phyloP scores from a whole-genome alignment of 148 eudicot genomes.

The Cornus kousa region DNA sequence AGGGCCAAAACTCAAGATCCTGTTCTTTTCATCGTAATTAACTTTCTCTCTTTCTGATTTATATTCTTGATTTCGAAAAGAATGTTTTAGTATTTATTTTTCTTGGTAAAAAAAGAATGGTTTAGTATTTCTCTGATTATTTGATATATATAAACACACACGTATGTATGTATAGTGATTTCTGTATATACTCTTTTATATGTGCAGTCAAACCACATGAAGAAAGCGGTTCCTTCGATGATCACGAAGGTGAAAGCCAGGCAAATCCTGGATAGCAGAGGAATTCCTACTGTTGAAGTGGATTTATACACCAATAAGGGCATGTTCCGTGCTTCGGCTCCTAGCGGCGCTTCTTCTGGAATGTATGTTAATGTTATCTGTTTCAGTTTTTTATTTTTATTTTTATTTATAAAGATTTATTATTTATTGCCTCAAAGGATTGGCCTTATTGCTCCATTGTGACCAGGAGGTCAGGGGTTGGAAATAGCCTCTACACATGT shows the following conservation, averaged over 20 bases:
- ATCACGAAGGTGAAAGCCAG: slow-evolving; percentile 92
- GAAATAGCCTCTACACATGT: no score
- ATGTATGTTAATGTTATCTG: slow-evolving; percentile 38
- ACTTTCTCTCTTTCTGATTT: neutral
- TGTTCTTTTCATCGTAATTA: slow-evolving; percentile 75
- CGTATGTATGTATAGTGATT: no score
- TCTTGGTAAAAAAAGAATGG: no score
- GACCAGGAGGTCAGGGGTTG: no score
- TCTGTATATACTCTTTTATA: neutral
- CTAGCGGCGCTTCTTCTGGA: slow-evolving; percentile 79
- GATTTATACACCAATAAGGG: slow-evolving; percentile 89
- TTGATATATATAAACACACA: no score
- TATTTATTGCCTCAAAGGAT: no score
- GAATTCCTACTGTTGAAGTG: slow-evolving; percentile 94
- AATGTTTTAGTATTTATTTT: no score
- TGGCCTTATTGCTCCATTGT: no score
- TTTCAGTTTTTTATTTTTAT: slow-evolving; percentile 3
- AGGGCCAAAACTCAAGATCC: slow-evolving; percentile 93
- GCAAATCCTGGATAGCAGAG: slow-evolving; percentile 94
- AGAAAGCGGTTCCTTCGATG: slow-evolving; percentile 83
- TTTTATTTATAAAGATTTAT: no score
- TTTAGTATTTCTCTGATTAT: no score
- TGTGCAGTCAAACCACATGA: slow-evolving; percentile 84
- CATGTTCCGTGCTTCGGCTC: slow-evolving; percentile 81
- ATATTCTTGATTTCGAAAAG: neutral